A percentile compares a stretch with the other conserved stretches of the same genome.
Evolutionary conservation across 1,139 yeast genomes (phyloP).

Genomic region (Debaryomyces subglobosus): DNA sequence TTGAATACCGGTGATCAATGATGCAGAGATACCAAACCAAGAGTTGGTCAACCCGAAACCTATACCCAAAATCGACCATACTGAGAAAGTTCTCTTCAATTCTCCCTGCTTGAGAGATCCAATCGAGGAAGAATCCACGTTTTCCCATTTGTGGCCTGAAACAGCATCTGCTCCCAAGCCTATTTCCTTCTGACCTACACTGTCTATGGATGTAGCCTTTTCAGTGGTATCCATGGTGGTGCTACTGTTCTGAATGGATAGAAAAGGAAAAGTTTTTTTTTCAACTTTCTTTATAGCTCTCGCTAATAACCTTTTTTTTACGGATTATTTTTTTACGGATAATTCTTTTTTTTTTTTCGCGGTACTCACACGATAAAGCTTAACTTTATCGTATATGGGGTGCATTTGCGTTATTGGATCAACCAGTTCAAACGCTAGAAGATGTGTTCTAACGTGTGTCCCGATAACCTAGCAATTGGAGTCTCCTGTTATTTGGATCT

Average conservation of each 20-base stretch:
- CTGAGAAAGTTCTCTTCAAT: conserved; percentile 52
- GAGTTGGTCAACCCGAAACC: conserved; percentile 73
- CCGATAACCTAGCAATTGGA: not conserved
- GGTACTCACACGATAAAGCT: not conserved
- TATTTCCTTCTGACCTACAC: not conserved
- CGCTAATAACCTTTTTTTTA: not conserved
- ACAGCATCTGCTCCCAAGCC: not conserved
- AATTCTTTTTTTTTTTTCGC: not conserved
- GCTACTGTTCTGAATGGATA: not conserved
- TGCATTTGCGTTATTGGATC: not conserved
- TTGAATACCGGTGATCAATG: conserved; percentile 62
- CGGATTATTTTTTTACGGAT: not conserved
- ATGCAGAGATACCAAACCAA: conserved; percentile 71
- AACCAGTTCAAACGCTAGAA: not conserved
- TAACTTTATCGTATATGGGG: not conserved
- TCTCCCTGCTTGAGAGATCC: conserved; percentile 24
- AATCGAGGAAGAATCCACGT: conserved; percentile 4
- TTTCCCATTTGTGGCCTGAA: conserved; percentile 4
- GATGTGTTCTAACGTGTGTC: not conserved
- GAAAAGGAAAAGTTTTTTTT: not conserved
- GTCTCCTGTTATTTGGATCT: not conserved
- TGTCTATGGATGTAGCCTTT: not conserved
- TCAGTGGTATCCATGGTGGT: conserved; percentile 4
- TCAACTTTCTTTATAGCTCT: not conserved
- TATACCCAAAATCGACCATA: conserved; percentile 61